phyloP scores from a whole-genome alignment of 1,139 yeast genomes.

The Blastobotrys aristatus region DNA sequence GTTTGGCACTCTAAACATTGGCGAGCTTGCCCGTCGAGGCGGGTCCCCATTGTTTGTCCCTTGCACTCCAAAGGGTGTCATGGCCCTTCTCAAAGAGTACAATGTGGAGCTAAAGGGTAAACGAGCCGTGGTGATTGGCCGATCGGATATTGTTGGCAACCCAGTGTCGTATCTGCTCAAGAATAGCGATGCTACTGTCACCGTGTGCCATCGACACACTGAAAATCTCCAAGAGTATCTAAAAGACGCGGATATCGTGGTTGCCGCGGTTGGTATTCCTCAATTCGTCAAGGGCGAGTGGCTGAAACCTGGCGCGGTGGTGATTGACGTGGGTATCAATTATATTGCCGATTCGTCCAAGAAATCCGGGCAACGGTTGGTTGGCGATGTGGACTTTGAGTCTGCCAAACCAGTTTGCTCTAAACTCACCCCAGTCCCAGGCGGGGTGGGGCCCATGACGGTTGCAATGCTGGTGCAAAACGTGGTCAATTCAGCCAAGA shows the following conservation, averaged over 20 bases:
- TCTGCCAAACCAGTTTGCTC: slow-evolving; percentile 63
- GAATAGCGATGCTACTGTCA: slow-evolving; percentile 79
- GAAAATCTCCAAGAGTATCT: slow-evolving; percentile 56
- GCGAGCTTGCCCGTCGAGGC: slow-evolving; percentile 84
- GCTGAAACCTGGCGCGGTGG: slow-evolving; percentile 79
- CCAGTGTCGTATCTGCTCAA: slow-evolving; percentile 84
- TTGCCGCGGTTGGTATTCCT: slow-evolving; percentile 88
- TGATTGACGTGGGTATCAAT: slow-evolving; percentile 95
- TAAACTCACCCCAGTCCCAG: slow-evolving; percentile 93
- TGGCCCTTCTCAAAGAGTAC: slow-evolving; percentile 64
- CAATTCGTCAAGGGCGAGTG: slow-evolving; percentile 81
- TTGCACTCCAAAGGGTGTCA: slow-evolving; percentile 94
- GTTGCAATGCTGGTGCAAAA: slow-evolving; percentile 93
- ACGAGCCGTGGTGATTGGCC: slow-evolving; percentile 89
- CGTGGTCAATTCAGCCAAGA: slow-evolving; percentile 76
- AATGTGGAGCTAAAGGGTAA: slow-evolving; percentile 66
- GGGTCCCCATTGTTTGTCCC: slow-evolving; percentile 86
- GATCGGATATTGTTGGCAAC: slow-evolving; percentile 94
- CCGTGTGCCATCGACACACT: slow-evolving; percentile 78
- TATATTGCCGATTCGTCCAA: slow-evolving; percentile 70
- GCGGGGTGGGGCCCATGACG: slow-evolving; percentile 99
- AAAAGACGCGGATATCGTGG: slow-evolving; percentile 77
- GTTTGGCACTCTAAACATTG: slow-evolving; percentile 83
- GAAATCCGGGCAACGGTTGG: slow-evolving; percentile 80
- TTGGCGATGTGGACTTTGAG: slow-evolving; percentile 89